Conservation (phyloP, 495 filamentous ascomycete species). For the Penicillium dipodomyicola region DNA sequence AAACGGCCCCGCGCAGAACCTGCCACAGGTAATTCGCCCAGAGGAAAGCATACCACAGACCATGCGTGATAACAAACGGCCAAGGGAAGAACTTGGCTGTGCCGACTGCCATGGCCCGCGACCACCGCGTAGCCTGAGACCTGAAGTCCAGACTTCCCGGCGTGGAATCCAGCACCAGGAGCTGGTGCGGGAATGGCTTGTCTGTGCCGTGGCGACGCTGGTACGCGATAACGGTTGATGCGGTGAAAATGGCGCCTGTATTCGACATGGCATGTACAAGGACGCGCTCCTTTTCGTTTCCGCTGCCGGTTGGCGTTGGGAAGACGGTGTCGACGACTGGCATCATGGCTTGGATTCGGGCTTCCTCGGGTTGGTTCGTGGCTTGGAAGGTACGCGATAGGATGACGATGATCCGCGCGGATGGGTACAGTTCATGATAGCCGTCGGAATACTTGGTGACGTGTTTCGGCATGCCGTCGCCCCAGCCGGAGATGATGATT, state of each 20-base stretch:
- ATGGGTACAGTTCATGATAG: slow-evolving; percentile 49
- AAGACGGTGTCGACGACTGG: slow-evolving; percentile 49
- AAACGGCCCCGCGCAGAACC: slow-evolving; percentile 14
- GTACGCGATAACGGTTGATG: slow-evolving; percentile 49
- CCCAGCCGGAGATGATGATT: slow-evolving; percentile 52
- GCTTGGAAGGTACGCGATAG: slow-evolving; percentile 49
- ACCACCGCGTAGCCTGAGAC: slow-evolving; percentile 49
- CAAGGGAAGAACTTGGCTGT: slow-evolving; percentile 46
- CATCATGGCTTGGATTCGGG: slow-evolving; percentile 45
- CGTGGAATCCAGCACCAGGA: slow-evolving; percentile 52
- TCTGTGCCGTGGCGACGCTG: slow-evolving; percentile 32
- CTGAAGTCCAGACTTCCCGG: slow-evolving; percentile 49
- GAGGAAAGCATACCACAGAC: slow-evolving; percentile 39
- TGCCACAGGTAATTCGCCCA: slow-evolving; percentile 22
- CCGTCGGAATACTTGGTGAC: slow-evolving; percentile 55
- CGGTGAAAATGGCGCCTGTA: slow-evolving; percentile 50
- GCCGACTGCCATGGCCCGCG: slow-evolving; percentile 52
- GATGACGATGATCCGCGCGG: slow-evolving; percentile 45
- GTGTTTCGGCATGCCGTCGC: slow-evolving; percentile 51
- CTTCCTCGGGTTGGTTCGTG: slow-evolving; percentile 39
- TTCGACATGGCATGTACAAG: slow-evolving; percentile 53
- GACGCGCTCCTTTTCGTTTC: slow-evolving; percentile 29
- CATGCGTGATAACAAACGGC: slow-evolving; percentile 48
- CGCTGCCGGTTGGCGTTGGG: slow-evolving; percentile 28
- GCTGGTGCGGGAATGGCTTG: slow-evolving; percentile 42